Evolutionary conservation across 805 yeast genomes (phyloP).

Genomic region (Teunomyces cretensis): DNA sequence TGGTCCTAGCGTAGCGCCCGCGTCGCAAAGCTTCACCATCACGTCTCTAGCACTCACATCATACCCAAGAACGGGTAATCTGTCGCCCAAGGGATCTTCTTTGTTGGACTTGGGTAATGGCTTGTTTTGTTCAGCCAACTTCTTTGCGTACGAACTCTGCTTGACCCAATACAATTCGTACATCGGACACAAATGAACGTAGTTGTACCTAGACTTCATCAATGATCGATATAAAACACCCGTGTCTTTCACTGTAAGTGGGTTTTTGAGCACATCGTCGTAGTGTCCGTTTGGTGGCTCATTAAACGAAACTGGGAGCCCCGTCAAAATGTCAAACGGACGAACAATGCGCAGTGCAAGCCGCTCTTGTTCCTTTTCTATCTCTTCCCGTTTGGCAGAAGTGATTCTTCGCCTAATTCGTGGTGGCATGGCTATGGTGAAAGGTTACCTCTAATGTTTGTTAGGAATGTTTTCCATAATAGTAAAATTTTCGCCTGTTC

Average conservation of each 20-base stretch:
- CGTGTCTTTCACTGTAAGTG: slow-evolving; percentile 69
- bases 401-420: slow-evolving; percentile 47
- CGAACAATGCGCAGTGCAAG: slow-evolving; percentile 40
- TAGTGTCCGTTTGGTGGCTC: slow-evolving; percentile 60
- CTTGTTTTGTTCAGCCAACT: slow-evolving; percentile 36
- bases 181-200: slow-evolving; percentile 62
- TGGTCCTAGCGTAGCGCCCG: slow-evolving; percentile 73
- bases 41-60: slow-evolving; percentile 68
- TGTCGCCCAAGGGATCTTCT: slow-evolving; percentile 19
- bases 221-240: slow-evolving; percentile 72
- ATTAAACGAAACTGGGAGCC: slow-evolving; percentile 64
- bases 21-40: slow-evolving; percentile 86
- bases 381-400: slow-evolving; percentile 39
- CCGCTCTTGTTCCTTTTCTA: slow-evolving; percentile 40
- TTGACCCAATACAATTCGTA: slow-evolving; percentile 81
- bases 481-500: not conserved
- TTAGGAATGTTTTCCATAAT: too few species aligned
- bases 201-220: slow-evolving; percentile 63
- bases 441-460: not conserved
- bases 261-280: slow-evolving; percentile 53
- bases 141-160: slow-evolving; percentile 56
- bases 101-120: slow-evolving; percentile 29
- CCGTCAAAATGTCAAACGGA: slow-evolving; percentile 67
- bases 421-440: slow-evolving; percentile 30
- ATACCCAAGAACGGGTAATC: slow-evolving; percentile 35